Conservation (phyloP, 2,329 filamentous ascomycete genomes). For the Metarhizium anisopliae region DNA sequence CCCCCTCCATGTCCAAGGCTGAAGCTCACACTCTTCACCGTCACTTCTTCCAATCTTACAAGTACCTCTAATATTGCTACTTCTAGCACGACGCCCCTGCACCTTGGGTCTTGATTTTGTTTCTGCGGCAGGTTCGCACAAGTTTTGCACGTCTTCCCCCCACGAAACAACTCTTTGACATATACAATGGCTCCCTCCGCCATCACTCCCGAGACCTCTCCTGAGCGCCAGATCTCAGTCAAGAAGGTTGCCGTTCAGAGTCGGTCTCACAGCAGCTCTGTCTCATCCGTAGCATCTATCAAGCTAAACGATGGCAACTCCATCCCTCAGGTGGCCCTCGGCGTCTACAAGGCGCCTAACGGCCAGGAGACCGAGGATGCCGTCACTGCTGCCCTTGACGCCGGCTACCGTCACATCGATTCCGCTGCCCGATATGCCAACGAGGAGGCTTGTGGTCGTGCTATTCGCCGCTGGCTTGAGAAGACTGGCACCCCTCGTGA, state of each 20-base stretch:
- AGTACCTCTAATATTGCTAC: not conserved
- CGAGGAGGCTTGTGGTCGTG: slow-evolving; percentile 60
- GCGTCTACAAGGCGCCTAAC: slow-evolving; percentile 38
- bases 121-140: not conserved
- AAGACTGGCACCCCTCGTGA: slow-evolving; percentile 54
- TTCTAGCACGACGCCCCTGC: not conserved
- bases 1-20: slow-evolving; percentile 1
- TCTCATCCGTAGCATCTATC: slow-evolving; percentile 28
- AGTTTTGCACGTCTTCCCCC: not conserved
- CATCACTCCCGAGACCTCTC: slow-evolving; percentile 24
- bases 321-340: slow-evolving; percentile 48
- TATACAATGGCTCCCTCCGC: slow-evolving; percentile 26
- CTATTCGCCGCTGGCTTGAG: slow-evolving; percentile 60
- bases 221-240: slow-evolving; percentile 20
- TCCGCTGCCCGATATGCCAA: slow-evolving; percentile 51
- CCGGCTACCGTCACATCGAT: slow-evolving; percentile 46
- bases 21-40: too few relatives aligned
- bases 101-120: not conserved
- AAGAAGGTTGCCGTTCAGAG: slow-evolving; percentile 17
- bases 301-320: slow-evolving; percentile 64
- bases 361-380: slow-evolving; percentile 49
- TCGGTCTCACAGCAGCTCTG: slow-evolving; percentile 17
- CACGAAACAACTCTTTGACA: not conserved
- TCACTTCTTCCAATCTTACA: not conserved
- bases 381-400: slow-evolving; percentile 50